A percentile compares a stretch with the other conserved stretches of the same genome.
Evolutionary conservation across 169 alveolate genomes (phyloP).

Genomic region (Eimeria necatrix): DNA sequence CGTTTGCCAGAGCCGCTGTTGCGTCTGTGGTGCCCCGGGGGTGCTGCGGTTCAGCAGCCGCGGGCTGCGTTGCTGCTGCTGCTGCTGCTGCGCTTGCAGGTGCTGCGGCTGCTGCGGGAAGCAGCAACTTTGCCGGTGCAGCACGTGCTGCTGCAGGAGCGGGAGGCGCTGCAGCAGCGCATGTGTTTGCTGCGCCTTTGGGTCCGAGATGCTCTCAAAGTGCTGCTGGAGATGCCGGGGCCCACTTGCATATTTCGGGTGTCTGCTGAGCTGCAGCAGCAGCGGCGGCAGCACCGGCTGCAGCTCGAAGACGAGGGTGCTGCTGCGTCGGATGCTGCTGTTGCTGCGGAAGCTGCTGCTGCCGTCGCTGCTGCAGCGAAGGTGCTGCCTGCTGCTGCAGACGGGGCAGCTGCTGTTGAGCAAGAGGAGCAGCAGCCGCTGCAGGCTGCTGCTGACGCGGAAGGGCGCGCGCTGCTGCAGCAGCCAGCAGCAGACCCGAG

Average conservation of each 20-base stretch:
- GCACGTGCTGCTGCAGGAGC: slow-evolving; percentile 70
- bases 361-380: slow-evolving; percentile 46
- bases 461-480: slow-evolving; percentile 23
- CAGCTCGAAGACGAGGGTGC: slow-evolving; percentile 63
- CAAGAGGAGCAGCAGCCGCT: slow-evolving; percentile 2
- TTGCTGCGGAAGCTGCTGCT: slow-evolving; percentile 17
- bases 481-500: neutral
- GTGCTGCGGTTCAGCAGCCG: neutral
- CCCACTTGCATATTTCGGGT: slow-evolving; percentile 65
- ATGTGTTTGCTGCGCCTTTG: slow-evolving; percentile 78
- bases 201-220: slow-evolving; percentile 68
- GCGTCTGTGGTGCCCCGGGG: neutral
- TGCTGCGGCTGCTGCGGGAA: slow-evolving; percentile 67
- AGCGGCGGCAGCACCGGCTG: slow-evolving; percentile 67
- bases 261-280: slow-evolving; percentile 61
- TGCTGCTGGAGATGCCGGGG: slow-evolving; percentile 73
- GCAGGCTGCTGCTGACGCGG: neutral
- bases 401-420: slow-evolving; percentile 9
- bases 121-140: slow-evolving; percentile 64
- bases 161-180: slow-evolving; percentile 80
- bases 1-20: neutral
- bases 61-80: neutral
- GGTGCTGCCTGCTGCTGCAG: slow-evolving; percentile 39
- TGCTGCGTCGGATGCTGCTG: slow-evolving; percentile 30
- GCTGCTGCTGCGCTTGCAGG: slow-evolving; percentile 51